A percentile compares a stretch with the other conserved stretches of the same genome.
Evolutionary conservation across 169 alveolate species (phyloP).

Genomic region (Plasmodium malariae): DNA sequence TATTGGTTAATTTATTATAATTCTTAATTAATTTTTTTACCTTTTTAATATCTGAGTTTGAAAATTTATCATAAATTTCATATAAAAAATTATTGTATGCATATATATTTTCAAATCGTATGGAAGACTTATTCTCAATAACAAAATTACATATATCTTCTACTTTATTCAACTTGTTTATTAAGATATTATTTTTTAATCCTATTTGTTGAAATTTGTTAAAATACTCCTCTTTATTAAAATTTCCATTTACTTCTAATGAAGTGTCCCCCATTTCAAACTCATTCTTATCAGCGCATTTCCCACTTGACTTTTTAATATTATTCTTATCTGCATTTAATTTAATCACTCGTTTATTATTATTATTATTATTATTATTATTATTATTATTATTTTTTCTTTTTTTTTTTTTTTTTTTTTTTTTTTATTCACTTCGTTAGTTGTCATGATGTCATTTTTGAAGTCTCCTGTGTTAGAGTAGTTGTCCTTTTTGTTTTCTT

Average conservation of each 20-base stretch:
- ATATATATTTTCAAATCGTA: constrained; percentile 50
- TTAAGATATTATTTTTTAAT: constrained; percentile 27
- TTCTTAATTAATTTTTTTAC: constrained; percentile 69
- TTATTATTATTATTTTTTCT: too few relatives aligned
- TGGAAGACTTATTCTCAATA: neutral
- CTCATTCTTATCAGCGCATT: too few relatives aligned
- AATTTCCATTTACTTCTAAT: constrained; percentile 6
- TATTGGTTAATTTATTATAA: constrained; percentile 48
- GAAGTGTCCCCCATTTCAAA: too few relatives aligned
- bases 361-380: too few relatives aligned
- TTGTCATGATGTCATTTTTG: too few relatives aligned
- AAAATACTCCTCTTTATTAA: constrained; percentile 49
- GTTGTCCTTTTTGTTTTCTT: too few relatives aligned
- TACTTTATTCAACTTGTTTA: constrained; percentile 16
- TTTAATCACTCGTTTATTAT: too few relatives aligned
- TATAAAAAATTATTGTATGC: constrained; percentile 70
- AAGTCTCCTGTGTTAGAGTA: too few relatives aligned
- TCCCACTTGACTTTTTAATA: too few relatives aligned
- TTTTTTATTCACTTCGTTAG: too few relatives aligned
- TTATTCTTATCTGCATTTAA: too few relatives aligned
- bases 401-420: too few relatives aligned
- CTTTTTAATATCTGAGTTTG: constrained; percentile 53
- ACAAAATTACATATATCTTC: constrained; percentile 45
- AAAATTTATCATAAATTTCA: constrained; percentile 73
- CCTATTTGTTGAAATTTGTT: constrained; percentile 56